phyloP scores from a whole-genome alignment of 1,284 basidiomycete genomes.

The Omphalotus olearius region DNA sequence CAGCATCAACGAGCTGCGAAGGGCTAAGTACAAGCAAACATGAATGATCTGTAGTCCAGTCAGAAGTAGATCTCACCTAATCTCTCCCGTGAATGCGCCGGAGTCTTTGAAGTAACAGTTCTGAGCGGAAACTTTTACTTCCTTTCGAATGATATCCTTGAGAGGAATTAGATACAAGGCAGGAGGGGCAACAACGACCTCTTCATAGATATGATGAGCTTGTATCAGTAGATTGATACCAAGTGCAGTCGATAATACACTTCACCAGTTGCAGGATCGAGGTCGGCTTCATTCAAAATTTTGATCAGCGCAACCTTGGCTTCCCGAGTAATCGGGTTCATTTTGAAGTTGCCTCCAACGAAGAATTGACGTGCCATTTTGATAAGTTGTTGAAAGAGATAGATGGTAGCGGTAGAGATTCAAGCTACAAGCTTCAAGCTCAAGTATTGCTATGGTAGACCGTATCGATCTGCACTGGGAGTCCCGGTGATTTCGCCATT shows the following conservation, averaged over 20 bases:
- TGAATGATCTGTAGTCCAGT: neutral
- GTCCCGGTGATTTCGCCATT: no score
- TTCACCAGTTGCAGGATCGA: slow-evolving; percentile 74
- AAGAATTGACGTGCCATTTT: slow-evolving; percentile 78
- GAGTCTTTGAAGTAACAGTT: slow-evolving; percentile 85
- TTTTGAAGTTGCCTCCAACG: slow-evolving; percentile 95
- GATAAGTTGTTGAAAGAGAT: neutral
- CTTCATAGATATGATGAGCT: slow-evolving; percentile 34
- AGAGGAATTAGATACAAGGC: slow-evolving; percentile 79
- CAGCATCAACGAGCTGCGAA: slow-evolving; percentile 80
- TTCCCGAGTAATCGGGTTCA: slow-evolving; percentile 75
- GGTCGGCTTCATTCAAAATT: slow-evolving; percentile 68
- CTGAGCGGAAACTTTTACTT: slow-evolving; percentile 83
- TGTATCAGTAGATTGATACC: neutral
- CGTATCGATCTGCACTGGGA: no score
- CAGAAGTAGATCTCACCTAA: slow-evolving; percentile 51
- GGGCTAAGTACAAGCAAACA: slow-evolving; percentile 43
- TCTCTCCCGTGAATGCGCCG: slow-evolving; percentile 96
- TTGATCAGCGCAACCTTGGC: slow-evolving; percentile 65
- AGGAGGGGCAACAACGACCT: slow-evolving; percentile 93
- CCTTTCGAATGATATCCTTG: slow-evolving; percentile 53
- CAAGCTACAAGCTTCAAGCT: neutral
- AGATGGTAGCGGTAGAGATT: neutral
- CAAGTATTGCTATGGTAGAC: no score
- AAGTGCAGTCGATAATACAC: neutral